Evolutionary conservation across 2,329 filamentous ascomycete genomes (phyloP), one percentile per base, ranked within the genome.

Genomic region (Exophiala calicioides): DNA sequence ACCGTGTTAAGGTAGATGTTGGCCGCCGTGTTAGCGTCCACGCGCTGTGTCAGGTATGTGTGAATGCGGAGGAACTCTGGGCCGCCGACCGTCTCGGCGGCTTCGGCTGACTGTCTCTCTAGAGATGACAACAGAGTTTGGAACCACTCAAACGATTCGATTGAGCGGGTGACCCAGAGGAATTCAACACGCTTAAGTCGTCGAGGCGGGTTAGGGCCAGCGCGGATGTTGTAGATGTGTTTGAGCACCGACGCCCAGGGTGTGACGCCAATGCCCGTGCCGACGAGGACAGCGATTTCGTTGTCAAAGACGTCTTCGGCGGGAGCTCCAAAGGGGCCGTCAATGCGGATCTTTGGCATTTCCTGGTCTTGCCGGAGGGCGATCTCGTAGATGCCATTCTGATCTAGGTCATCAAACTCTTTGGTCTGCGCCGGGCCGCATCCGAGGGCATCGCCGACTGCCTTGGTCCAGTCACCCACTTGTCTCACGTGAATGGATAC

Each of bases 241-340:
- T 98, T 98, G 57, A 91, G 77, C 59, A 91, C 90, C 0, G 86
- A 89, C 9, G 87, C 87, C 69, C 90, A 91, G 0, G 87, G 87
- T n/a, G 87, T 91, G 9, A 90, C 86, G 56, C 87, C 87, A 55
- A 91, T 91, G 66, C 87, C 87, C 1, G 86, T 88, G 50, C 87
- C 87, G 49, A 86, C 84, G n/a, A 91, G 78, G 19, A 90, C 74
- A 4, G 86, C 80, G 29, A 88, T 77, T 69, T 91, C 87, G 65
- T 89, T 90, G 69, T 90, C 93, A 77, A 98, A 97, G 18, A 98
- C 93, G 57, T 98, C 93, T 70, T 98, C 93, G 9, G 93, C 93
- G 1, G 93, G 93, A 0, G 93, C 93, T 68, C 93, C 93, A 62
- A 96, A 98, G 1, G 93, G 93, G 0, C 93, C 93, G 57, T 98